These are phyloP conservation scores for Mycena leptocephala DNA, from an alignment of 768 basidiomycete genomes.

Conservation along the genomic window DNA sequence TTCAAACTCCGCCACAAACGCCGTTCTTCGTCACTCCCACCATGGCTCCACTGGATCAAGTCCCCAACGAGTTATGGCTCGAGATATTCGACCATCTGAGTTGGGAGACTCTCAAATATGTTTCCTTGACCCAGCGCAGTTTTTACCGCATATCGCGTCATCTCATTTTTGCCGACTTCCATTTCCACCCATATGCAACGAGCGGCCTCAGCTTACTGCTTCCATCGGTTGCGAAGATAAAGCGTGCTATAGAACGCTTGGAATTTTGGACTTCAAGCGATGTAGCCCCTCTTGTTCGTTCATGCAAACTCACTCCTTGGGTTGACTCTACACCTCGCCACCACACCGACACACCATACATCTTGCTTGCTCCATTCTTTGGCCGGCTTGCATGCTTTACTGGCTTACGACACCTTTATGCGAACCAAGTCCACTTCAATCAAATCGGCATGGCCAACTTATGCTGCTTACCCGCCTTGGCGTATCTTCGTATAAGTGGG, in stretches of 20 bases:
- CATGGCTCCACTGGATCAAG: not conserved
- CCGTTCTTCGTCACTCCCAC: no score
- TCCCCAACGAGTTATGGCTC: not conserved
- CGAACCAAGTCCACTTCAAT: not conserved
- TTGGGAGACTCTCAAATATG: not conserved
- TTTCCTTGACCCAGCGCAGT: not conserved
- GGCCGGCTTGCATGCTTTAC: not conserved
- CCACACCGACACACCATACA: not conserved
- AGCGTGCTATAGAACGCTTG: not conserved
- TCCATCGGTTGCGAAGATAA: not conserved
- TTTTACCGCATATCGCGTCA: not conserved
- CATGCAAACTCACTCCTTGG: not conserved
- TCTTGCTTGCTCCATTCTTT: not conserved
- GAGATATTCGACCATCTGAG: not conserved
- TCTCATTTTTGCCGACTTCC: not conserved
- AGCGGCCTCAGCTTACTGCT: not conserved
- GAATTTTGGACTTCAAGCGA: constrained; percentile 8
- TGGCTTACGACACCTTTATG: not conserved
- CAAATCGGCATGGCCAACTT: not conserved
- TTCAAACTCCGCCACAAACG: no score
- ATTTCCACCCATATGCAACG: not conserved
- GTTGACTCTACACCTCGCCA: not conserved
- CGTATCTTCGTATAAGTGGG: not conserved
- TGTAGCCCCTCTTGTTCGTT: not conserved
- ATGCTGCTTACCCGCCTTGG: not conserved